Evolutionary conservation across 495 filamentous ascomycete species (phyloP).

Genomic region (Choiromyces venosus): DNA sequence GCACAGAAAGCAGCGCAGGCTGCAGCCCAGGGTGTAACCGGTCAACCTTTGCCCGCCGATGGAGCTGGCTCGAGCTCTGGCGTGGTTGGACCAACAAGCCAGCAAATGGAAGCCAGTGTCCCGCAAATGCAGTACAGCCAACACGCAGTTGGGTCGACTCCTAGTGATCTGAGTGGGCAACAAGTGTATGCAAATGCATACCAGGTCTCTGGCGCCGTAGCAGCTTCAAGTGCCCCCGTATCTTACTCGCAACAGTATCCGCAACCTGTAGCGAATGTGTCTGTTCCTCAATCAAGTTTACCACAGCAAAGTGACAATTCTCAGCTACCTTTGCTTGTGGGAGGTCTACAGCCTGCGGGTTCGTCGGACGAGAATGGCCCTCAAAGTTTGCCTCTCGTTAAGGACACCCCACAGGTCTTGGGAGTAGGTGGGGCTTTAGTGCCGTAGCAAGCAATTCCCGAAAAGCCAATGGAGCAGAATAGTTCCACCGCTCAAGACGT

Average conservation of each 20-base stretch:
- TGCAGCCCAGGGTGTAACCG: slow-evolving; percentile 23
- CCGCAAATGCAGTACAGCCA: slow-evolving; percentile 22
- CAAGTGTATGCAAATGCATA: neutral
- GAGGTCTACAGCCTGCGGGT: neutral
- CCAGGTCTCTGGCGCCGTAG: neutral
- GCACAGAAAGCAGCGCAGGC: slow-evolving; percentile 35
- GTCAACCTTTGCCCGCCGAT: slow-evolving; percentile 16
- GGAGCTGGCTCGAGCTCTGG: slow-evolving; percentile 13
- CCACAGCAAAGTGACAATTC: neutral
- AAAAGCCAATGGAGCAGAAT: neutral
- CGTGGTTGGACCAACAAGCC: slow-evolving; percentile 12
- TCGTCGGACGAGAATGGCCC: neutral
- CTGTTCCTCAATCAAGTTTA: neutral
- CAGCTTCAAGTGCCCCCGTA: neutral
- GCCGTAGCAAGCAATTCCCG: neutral
- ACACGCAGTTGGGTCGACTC: neutral
- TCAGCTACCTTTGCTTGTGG: neutral
- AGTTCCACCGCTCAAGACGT: neutral
- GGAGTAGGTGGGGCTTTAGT: neutral
- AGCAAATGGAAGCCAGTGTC: slow-evolving; percentile 14
- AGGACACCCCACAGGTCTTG: neutral
- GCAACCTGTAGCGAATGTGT: neutral
- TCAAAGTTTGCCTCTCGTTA: neutral
- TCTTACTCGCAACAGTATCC: neutral
- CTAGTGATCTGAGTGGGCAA: slow-evolving; percentile 4